Conservation (phyloP, 257 asterid genomes). For the Rehmannia glutinosa region DNA sequence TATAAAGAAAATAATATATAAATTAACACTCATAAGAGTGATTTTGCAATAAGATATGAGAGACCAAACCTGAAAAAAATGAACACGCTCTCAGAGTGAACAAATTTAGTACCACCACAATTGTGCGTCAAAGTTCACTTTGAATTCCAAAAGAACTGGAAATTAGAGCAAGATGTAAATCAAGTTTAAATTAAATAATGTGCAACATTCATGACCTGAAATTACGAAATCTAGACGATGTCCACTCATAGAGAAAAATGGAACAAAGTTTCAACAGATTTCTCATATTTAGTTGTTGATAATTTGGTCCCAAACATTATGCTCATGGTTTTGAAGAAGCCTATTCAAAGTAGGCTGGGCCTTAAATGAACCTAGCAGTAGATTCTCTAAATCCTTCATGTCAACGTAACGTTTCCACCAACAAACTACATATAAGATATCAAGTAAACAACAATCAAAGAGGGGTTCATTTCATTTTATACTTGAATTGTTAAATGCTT, state of each 20-base stretch:
- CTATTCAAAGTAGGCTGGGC: not conserved
- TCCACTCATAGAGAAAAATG: not conserved
- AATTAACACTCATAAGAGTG: not conserved
- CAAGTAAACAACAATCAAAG: not conserved
- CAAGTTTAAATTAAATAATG: not conserved
- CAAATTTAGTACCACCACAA: not conserved
- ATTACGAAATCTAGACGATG: not conserved
- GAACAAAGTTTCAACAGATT: not conserved
- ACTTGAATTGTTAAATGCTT: not conserved
- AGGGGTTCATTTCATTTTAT: not conserved
- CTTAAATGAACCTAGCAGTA: not conserved
- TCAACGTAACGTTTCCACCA: not conserved
- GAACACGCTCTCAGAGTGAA: not conserved
- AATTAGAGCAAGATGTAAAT: not conserved
- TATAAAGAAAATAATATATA: not conserved
- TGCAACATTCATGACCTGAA: not conserved
- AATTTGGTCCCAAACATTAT: not conserved
- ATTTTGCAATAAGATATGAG: not conserved
- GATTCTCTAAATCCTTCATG: not conserved
- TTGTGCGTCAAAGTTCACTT: not conserved
- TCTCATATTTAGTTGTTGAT: not conserved
- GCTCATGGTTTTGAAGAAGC: not conserved
- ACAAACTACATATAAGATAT: not conserved
- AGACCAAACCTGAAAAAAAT: not conserved
- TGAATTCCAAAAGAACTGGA: not conserved